Conservation (phyloP, 495 filamentous ascomycete genomes). For the Cenococcum geophilum region DNA sequence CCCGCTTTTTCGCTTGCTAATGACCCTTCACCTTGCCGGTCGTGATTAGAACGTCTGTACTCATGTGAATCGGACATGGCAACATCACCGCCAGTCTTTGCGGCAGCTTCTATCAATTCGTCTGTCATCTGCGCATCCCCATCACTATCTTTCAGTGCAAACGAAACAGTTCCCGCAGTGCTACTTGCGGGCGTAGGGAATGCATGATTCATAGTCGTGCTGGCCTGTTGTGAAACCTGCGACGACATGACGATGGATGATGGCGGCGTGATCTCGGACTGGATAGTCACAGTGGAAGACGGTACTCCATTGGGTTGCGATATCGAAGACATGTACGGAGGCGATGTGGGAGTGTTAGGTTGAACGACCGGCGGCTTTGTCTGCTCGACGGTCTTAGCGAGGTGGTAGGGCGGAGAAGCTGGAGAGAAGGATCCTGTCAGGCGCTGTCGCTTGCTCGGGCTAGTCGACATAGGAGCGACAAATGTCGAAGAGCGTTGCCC, state of each 20-base stretch:
- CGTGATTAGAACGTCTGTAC: constrained; percentile 38
- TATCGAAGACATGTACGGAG: constrained; percentile 33
- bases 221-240: constrained; percentile 28
- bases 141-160: constrained; percentile 35
- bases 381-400: constrained; percentile 28
- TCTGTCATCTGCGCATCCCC: constrained; percentile 38
- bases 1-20: constrained; percentile 2
- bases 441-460: constrained; percentile 32
- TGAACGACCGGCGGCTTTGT: constrained; percentile 33
- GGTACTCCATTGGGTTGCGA: constrained; percentile 27
- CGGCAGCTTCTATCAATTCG: neutral
- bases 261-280: constrained; percentile 36
- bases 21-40: constrained; percentile 33
- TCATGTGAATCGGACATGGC: constrained; percentile 10
- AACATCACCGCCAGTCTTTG: constrained; percentile 14
- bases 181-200: constrained; percentile 45
- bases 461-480: constrained; percentile 33
- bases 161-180: constrained; percentile 32
- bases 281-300: constrained; percentile 33
- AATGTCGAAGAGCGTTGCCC: neutral
- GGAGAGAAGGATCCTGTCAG: constrained; percentile 37
- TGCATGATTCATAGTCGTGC: constrained; percentile 28
- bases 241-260: constrained; percentile 30
- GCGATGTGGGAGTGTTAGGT: constrained; percentile 39
- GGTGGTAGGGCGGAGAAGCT: constrained; percentile 34